Conservation (phyloP, 75 land plant genomes). For the Cupressus sempervirens region DNA sequence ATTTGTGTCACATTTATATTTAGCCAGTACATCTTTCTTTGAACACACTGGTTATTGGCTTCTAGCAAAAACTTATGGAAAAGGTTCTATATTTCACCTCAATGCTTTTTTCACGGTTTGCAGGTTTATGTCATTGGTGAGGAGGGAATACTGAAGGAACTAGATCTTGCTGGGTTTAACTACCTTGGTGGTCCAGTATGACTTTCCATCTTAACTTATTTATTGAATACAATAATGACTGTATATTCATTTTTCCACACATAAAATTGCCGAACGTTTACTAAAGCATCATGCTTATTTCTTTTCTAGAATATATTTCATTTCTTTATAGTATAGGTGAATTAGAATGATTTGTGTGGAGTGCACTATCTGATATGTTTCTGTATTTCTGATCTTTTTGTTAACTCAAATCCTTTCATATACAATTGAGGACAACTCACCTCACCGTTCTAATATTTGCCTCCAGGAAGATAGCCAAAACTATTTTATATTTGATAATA, state of each 20-base stretch:
- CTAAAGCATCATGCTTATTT: not conserved
- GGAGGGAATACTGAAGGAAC: slow-evolving; percentile 93
- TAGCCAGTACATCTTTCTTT: not conserved
- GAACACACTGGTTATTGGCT: not conserved
- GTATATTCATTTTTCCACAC: not conserved
- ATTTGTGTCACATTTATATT: not conserved
- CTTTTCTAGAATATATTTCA: not conserved
- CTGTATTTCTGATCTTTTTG: not conserved
- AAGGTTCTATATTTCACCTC: not conserved
- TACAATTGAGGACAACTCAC: not conserved
- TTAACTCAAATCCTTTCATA: not conserved
- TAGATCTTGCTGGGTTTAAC: slow-evolving; percentile 88
- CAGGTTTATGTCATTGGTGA: slow-evolving; percentile 98
- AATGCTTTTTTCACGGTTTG: not conserved
- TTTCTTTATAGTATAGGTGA: not conserved
- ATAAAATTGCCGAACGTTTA: not conserved
- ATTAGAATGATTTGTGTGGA: not conserved
- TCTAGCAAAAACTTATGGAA: not conserved
- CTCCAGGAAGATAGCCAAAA: not conserved
- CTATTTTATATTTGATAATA: not conserved
- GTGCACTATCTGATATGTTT: not conserved
- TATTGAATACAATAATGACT: not conserved
- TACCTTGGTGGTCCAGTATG: slow-evolving; percentile 96
- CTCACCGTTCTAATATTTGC: not conserved
- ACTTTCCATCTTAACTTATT: not conserved